A percentile compares a stretch with the other conserved stretches of the same genome.
phyloP scores from a whole-genome alignment of 164 flowering plant species.

The Cinnamomum chago region DNA sequence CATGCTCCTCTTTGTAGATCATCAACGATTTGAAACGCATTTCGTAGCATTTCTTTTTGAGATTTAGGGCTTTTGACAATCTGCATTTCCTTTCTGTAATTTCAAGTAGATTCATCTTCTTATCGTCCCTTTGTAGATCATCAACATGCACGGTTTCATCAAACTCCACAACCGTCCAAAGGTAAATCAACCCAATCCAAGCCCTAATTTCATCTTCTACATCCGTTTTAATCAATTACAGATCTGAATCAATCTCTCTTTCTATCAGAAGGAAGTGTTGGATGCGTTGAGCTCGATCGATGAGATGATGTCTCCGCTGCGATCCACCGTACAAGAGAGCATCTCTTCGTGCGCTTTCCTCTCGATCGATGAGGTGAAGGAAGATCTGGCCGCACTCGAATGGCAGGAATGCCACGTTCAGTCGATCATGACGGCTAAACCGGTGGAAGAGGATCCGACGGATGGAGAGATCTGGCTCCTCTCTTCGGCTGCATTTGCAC shows the following conservation, averaged over 20 bases:
- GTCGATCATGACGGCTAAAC: constrained; percentile 6
- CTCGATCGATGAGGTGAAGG: constrained; percentile 13
- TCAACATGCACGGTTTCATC: constrained; percentile 17
- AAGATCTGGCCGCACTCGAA: constrained; percentile 12
- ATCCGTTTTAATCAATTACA: background rate
- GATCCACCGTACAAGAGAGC: constrained; percentile 18
- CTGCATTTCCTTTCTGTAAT: too few relatives aligned
- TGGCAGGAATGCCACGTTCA: constrained; percentile 23
- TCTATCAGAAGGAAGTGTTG: constrained; percentile 6
- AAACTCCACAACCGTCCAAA: constrained; percentile 12
- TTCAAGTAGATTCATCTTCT: background rate
- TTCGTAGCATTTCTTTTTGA: too few relatives aligned
- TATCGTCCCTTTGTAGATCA: constrained; percentile 7
- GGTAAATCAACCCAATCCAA: constrained; percentile 1
- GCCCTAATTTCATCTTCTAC: background rate
- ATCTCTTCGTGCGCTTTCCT: constrained; percentile 13
- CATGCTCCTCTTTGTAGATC: too few relatives aligned
- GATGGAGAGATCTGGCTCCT: background rate
- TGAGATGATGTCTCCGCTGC: constrained; percentile 1
- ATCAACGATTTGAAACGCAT: too few relatives aligned
- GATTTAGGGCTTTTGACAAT: too few relatives aligned
- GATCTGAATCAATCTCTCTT: background rate
- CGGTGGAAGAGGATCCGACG: background rate
- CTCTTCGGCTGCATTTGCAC: background rate
- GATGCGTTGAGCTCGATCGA: constrained; percentile 9